Evolutionary conservation across 768 basidiomycete species (phyloP).

Genomic region (Pleurotus eryngii): DNA sequence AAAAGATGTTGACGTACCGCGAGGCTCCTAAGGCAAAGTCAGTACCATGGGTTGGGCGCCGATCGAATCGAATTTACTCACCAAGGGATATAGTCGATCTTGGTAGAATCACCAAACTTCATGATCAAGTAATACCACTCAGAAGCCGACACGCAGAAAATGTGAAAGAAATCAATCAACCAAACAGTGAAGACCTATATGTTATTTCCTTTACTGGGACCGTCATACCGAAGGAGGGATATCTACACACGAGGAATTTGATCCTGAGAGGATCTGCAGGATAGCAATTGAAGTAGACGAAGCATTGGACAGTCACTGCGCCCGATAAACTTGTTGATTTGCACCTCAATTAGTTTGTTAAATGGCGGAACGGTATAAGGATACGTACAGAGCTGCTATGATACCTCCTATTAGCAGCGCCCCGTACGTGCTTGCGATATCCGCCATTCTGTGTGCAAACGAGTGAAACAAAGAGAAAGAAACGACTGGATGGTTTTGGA

Average conservation of each 20-base stretch:
- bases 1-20: not conserved
- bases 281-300: conserved; percentile 6
- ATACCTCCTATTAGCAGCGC: conserved; percentile 1
- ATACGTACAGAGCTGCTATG: conserved; percentile 1
- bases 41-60: not conserved
- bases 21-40: conserved; percentile 4
- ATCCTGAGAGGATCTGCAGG: conserved; percentile 2
- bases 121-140: conserved; percentile 8
- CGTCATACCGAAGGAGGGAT: too few species aligned
- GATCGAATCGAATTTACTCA: not conserved
- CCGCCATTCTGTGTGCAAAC: not conserved
- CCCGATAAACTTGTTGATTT: not conserved
- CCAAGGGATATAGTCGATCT: conserved; percentile 9
- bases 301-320: conserved; percentile 3
- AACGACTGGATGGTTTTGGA: not conserved
- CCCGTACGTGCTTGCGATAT: conserved; percentile 4
- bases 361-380: not conserved
- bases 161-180: conserved; percentile 6
- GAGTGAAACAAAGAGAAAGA: not conserved
- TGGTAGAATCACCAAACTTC: conserved; percentile 6
- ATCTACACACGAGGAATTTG: not conserved
- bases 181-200: conserved; percentile 1
- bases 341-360: not conserved
- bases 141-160: conserved; percentile 3
- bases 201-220: too few species aligned